Conservation (phyloP, 192 early-diverging fungal species). For the Allomyces macrogynus region DNA sequence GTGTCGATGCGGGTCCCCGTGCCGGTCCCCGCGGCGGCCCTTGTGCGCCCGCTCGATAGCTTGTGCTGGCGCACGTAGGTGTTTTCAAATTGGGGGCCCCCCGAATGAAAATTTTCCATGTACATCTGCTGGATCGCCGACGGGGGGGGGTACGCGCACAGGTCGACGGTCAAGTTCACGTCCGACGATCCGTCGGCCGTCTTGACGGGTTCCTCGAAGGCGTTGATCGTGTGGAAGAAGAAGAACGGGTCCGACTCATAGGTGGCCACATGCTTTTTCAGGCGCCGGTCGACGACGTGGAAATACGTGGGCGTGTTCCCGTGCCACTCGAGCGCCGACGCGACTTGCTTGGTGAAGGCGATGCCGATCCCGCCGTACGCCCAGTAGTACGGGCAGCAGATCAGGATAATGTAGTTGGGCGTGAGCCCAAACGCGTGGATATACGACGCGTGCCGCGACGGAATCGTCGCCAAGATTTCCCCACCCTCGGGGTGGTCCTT, state of each 20-base stretch:
- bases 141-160: slow-evolving; percentile 1
- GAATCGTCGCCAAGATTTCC: slow-evolving; percentile 32
- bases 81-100: neutral
- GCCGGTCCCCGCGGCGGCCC: neutral
- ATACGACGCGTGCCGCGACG: slow-evolving; percentile 35
- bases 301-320: slow-evolving; percentile 31
- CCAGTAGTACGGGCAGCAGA: slow-evolving; percentile 37
- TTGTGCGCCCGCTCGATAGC: neutral
- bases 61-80: neutral
- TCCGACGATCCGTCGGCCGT: slow-evolving; percentile 1
- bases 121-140: slow-evolving; percentile 3
- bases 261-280: slow-evolving; percentile 38
- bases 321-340: slow-evolving; percentile 49
- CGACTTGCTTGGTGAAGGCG: slow-evolving; percentile 46
- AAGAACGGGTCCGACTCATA: slow-evolving; percentile 46
- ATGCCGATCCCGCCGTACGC: slow-evolving; percentile 41
- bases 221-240: slow-evolving; percentile 30
- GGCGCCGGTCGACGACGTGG: slow-evolving; percentile 51
- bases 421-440: slow-evolving; percentile 62
- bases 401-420: slow-evolving; percentile 47
- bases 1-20: neutral
- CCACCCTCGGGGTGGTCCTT: slow-evolving; percentile 38
- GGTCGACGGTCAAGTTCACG: neutral
- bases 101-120: neutral
- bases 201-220: slow-evolving; percentile 11